Evolutionary conservation across 1,139 yeast species (phyloP), one percentile per base, ranked within the genome.

Genomic region (Pichia sp.): DNA sequence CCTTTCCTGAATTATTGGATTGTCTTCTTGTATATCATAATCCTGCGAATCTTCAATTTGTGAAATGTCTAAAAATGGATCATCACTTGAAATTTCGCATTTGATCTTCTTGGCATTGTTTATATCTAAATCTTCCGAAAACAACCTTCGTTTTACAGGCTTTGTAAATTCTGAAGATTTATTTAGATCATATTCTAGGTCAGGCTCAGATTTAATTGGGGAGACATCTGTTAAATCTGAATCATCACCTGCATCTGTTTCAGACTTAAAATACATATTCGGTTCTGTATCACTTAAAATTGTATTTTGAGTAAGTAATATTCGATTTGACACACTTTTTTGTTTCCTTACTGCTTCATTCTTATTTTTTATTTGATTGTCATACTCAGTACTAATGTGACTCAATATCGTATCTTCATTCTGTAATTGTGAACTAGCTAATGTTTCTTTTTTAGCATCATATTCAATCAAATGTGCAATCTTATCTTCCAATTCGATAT

Each of bases 201-300:
- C 40, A 12, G 7, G 18, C 13, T 41, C 37, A 3, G 46, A 39
- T 34, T 46, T 46, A 7, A 39, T 24, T 11, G 49, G 49, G 5
- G 49, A 46, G 5, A 25, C 32, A 39, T 47, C 50, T 11, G 50
- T 47, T 39, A 44, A 16, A n/a, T 47, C 50, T 1, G 42, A 39
- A 38, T 44, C 50, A 16, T 44, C 41, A 15, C 34, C 29, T 13
- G 12, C 15, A 9, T 32, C 36, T 18, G 2, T n/a, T n/a, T n/a
- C n/a, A n/a, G n/a, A 13, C 4, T 32, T 18, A 1, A 32, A 2
- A 18, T 32, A 16, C 11, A 13, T 9, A 9, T 16, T 18, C 11
- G 22, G 5, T 32, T 32, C 36, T 8, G 15, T 16, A 32, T 32
- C 36, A 9, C 36, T 32, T 15, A 32, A 18, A 9, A 32, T 18